phyloP scores from a whole-genome alignment of 2,329 filamentous ascomycete genomes.

The Colletotrichum limetticola region DNA sequence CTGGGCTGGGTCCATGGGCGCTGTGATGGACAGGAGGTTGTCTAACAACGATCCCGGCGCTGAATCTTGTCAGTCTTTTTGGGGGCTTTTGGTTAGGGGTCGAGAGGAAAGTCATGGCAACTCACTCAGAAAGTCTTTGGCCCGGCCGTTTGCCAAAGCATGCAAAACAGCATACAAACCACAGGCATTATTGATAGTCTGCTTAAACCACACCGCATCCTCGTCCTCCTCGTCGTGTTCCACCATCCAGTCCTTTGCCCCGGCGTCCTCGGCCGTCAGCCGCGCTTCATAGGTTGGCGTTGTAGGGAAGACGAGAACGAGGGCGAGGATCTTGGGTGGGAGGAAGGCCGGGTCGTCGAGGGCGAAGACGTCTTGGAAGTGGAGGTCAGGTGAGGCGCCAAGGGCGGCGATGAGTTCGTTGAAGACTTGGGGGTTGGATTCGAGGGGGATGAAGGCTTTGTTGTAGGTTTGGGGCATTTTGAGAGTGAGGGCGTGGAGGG shows the following conservation, averaged over 20 bases:
- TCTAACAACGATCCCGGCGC: conserved; percentile 48
- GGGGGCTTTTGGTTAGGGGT: not conserved
- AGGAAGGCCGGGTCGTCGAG: conserved; percentile 75
- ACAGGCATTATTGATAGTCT: conserved; percentile 79
- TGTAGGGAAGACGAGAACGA: conserved; percentile 76
- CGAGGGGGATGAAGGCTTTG: conserved; percentile 45
- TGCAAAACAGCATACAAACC: conserved; percentile 76
- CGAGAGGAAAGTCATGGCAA: conserved; percentile 41
- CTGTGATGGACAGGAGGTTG: conserved; percentile 69
- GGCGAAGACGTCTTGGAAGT: conserved; percentile 76
- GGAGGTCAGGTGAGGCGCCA: conserved; percentile 66
- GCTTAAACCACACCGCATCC: conserved; percentile 78
- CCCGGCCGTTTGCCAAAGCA: conserved; percentile 67
- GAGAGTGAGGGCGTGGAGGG: not conserved
- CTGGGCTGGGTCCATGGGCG: conserved; percentile 63
- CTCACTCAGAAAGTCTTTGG: conserved; percentile 47
- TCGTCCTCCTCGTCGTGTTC: conserved; percentile 58
- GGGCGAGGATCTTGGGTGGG: conserved; percentile 66
- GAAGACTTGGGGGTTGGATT: conserved; percentile 73
- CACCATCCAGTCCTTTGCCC: conserved; percentile 31
- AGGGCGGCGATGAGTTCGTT: conserved; percentile 71
- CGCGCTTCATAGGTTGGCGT: conserved; percentile 68
- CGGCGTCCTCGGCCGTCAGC: conserved; percentile 47
- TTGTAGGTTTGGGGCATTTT: conserved; percentile 28
- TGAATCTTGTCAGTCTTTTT: not conserved